Conservation (phyloP, 1,284 basidiomycete species). For the Heterobasidion parviporum region DNA sequence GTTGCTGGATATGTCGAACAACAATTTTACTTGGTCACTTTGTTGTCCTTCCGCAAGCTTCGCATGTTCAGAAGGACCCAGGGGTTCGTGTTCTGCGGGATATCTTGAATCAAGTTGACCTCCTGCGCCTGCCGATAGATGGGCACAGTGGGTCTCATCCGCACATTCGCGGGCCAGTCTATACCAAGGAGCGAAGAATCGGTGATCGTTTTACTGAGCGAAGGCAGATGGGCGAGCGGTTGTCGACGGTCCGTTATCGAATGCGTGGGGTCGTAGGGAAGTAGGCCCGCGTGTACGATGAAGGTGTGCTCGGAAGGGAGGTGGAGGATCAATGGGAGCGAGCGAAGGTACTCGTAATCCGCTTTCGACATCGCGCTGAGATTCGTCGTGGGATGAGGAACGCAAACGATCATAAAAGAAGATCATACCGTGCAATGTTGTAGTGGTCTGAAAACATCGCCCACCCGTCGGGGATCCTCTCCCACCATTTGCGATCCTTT, state of each 20-base stretch:
- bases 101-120: slow-evolving; percentile 44
- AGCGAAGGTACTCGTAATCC: slow-evolving; percentile 62
- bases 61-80: slow-evolving; percentile 76
- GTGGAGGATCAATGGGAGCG: slow-evolving; percentile 68
- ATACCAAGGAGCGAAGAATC: background rate
- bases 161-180: background rate
- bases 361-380: slow-evolving; percentile 42
- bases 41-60: slow-evolving; percentile 44
- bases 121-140: slow-evolving; percentile 38
- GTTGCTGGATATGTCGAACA: too few relatives aligned
- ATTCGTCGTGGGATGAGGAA: background rate
- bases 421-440: slow-evolving; percentile 49
- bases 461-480: slow-evolving; percentile 43
- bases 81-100: slow-evolving; percentile 69
- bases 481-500: slow-evolving; percentile 36
- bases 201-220: background rate
- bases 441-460: slow-evolving; percentile 71
- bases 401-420: background rate
- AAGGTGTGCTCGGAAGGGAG: slow-evolving; percentile 71
- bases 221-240: slow-evolving; percentile 58
- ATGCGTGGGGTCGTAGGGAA: slow-evolving; percentile 59
- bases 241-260: slow-evolving; percentile 43
- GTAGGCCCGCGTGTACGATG: slow-evolving; percentile 78
- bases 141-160: background rate
- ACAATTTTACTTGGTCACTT: slow-evolving; percentile 38